These are phyloP conservation scores for Orychophragmus violaceus DNA, from an alignment of 345 rosid species.

Conservation along the genomic window DNA sequence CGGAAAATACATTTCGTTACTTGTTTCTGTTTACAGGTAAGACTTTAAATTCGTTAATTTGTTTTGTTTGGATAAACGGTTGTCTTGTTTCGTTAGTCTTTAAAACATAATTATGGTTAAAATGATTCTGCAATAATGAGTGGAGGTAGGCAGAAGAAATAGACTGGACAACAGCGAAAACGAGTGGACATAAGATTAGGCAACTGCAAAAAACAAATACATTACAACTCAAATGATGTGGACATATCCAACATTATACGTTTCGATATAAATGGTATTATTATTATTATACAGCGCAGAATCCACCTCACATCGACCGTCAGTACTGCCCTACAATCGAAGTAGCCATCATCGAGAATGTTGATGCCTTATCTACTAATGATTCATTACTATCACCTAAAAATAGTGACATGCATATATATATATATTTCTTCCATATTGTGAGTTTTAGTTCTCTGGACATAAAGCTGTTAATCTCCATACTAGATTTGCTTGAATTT, in stretches of 20 bases:
- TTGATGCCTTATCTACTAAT: background rate
- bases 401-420: too few relatives aligned
- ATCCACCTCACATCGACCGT: conserved; percentile 11
- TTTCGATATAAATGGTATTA: background rate
- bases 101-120: background rate
- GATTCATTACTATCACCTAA: background rate
- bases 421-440: too few relatives aligned
- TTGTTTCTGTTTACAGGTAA: background rate
- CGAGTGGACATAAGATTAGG: background rate
- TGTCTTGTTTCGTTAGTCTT: background rate
- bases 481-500: too few relatives aligned
- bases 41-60: background rate
- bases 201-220: background rate
- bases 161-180: conserved; percentile 23
- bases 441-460: too few relatives aligned
- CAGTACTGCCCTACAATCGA: background rate
- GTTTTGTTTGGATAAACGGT: background rate
- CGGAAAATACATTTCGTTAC: too few relatives aligned
- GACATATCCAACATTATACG: background rate
- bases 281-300: background rate
- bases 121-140: background rate
- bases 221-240: background rate
- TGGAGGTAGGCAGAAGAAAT: conserved; percentile 12
- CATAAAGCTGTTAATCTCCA: too few relatives aligned
- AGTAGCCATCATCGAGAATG: background rate